Evolutionary conservation across 768 basidiomycete species (phyloP), one percentile per base, ranked within the genome.

Genomic region (Podaxis pistillaris): DNA sequence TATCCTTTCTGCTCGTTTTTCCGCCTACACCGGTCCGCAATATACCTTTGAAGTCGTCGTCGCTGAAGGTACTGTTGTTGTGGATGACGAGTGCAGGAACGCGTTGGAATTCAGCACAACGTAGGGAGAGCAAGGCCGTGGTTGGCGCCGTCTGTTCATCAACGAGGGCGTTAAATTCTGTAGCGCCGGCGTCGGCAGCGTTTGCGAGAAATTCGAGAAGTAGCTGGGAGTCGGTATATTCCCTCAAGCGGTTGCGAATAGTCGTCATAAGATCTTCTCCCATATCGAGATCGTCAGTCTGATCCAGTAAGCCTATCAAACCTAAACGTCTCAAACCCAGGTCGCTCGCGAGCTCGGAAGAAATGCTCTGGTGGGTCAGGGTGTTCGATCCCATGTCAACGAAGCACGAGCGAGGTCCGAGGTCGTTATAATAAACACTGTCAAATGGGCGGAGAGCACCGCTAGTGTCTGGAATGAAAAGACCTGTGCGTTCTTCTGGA

Each of bases 171-270:
- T 69, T 65, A 60, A 85, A 80, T 19, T 70, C 66, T 3, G 73
- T 77, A 0, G 84, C 84, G 7, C 68, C 69, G 0, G 83, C 83
- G 65, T 85, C 83, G 4, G 73, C 72, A 1, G 84, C 84, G 62
- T 85, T 85, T 1, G 84, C 83, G 2, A 86, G 63, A 64, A 84
- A 82, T 59, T 86, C 84, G 1, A 75, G 75, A 33, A 80, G 68
- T 5, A 82, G 75, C 55, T 83, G 80, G 4, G 73, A 71, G 4
- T 74, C 72, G 4, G 72, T 73, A 54, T 85, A 85, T 17, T 79
- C 73, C n/a, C 65, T 68, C 15, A 85, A 68, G 0, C 75, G 76
- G 9, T 77, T 76, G 5, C 70, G 69, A 19, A 86, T 82, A 1
- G 79, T 78, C 0, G 74, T 78, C 3, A 75, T 71, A 3, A 80